Conservation (phyloP, 768 basidiomycete species). For the Boletus subparvulus region DNA sequence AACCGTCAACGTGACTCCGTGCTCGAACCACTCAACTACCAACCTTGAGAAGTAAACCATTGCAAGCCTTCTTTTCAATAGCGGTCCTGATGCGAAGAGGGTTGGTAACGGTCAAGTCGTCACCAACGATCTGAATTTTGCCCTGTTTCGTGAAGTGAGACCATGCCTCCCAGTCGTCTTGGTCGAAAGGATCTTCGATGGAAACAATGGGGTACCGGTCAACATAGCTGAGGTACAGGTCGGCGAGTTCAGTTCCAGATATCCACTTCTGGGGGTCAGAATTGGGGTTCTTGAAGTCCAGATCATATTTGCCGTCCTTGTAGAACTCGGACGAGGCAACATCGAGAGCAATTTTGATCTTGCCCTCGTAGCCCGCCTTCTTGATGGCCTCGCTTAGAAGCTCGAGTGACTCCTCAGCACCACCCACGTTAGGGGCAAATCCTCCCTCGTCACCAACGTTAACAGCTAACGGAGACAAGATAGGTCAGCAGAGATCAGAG, state of each 20-base stretch:
- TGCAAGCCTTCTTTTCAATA: slow-evolving; percentile 99
- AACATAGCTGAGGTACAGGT: slow-evolving; percentile 82
- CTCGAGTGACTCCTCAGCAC: slow-evolving; percentile 96
- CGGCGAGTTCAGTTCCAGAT: slow-evolving; percentile 87
- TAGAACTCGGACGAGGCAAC: slow-evolving; percentile 99
- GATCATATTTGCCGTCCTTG: slow-evolving; percentile 99
- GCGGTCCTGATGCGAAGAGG: slow-evolving; percentile 96
- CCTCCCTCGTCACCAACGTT: slow-evolving; percentile 99
- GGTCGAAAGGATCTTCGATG: slow-evolving; percentile 98
- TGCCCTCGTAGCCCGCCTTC: slow-evolving; percentile 97
- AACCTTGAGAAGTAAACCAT: slow-evolving; percentile 93
- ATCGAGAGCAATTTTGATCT: slow-evolving; percentile 98
- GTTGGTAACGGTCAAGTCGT: slow-evolving; percentile 98
- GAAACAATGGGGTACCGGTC: slow-evolving; percentile 96
- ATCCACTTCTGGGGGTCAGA: slow-evolving; percentile 98
- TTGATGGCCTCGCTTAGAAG: slow-evolving; percentile 94
- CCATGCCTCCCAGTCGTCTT: slow-evolving; percentile 99
- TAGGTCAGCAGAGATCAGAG: neutral
- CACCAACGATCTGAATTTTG: slow-evolving; percentile 89
- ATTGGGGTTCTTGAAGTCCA: slow-evolving; percentile 99
- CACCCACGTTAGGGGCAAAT: slow-evolving; percentile 96
- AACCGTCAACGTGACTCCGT: neutral
- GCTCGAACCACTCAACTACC: neutral
- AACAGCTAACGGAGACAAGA: slow-evolving; percentile 58
- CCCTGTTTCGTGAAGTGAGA: slow-evolving; percentile 79